A percentile compares a stretch with the other conserved stretches of the same genome.
Conservation (phyloP, 768 basidiomycete genomes). For the Lactifluus piperatus region DNA sequence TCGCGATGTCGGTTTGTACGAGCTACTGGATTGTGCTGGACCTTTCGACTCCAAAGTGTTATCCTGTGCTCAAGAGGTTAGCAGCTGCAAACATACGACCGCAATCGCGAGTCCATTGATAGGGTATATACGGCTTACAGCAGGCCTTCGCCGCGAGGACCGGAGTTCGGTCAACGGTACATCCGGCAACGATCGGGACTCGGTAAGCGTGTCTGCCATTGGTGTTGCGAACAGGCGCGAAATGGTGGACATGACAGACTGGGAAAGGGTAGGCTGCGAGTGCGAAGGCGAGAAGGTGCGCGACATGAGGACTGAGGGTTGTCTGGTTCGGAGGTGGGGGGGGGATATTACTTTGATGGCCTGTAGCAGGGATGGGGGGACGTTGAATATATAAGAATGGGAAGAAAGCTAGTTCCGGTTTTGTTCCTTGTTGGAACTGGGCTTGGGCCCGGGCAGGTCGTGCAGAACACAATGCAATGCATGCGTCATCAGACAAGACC, state of each 20-base stretch:
- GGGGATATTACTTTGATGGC: neutral
- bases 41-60: neutral
- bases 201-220: neutral
- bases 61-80: neutral
- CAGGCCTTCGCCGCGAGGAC: neutral
- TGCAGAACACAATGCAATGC: too few species aligned
- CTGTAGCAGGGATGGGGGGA: neutral
- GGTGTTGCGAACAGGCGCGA: slow-evolving; percentile 4
- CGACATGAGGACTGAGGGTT: neutral
- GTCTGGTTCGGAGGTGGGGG: neutral
- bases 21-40: neutral
- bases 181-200: slow-evolving; percentile 1
- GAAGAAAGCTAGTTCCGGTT: neutral
- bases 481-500: neutral
- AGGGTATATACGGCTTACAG: neutral
- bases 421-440: neutral
- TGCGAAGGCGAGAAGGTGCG: neutral
- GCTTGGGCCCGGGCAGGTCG: neutral
- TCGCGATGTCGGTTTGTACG: neutral
- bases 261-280: neutral
- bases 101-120: too few species aligned
- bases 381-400: neutral
- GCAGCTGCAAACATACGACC: neutral
- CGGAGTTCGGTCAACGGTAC: neutral
- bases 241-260: neutral